Percentiles rank a stretch among this genome's conserved stretches.
phyloP scores from a whole-genome alignment of 495 filamentous ascomycete genomes.

The Aspergillus cristatus region DNA sequence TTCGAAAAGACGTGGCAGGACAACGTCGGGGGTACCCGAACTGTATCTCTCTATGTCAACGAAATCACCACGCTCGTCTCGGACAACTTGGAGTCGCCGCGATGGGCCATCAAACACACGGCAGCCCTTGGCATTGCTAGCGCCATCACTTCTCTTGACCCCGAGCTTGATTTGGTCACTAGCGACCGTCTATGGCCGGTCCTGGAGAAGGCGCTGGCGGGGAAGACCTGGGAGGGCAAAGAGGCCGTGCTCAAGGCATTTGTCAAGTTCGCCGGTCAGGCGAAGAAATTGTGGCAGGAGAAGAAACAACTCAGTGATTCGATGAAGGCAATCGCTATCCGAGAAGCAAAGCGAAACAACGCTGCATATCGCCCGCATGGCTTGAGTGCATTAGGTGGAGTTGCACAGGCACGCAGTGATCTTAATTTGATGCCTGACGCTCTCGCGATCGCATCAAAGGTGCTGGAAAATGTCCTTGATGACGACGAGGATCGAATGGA shows the following conservation, averaged over 20 bases:
- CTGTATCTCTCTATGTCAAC: conserved; percentile 69
- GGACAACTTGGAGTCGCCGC: conserved; percentile 59
- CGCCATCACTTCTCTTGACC: conserved; percentile 51
- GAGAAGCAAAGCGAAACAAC: conserved; percentile 90
- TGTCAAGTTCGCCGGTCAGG: conserved; percentile 60
- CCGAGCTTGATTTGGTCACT: conserved; percentile 46
- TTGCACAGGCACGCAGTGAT: conserved; percentile 52
- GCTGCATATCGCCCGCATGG: conserved; percentile 67
- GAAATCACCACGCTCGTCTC: conserved; percentile 68
- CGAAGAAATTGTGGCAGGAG: conserved; percentile 46
- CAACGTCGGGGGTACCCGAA: conserved; percentile 74
- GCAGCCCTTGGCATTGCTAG: conserved; percentile 72
- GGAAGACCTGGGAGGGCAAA: conserved; percentile 92
- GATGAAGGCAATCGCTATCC: conserved; percentile 58
- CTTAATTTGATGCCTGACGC: conserved; percentile 61
- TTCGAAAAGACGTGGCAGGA: conserved; percentile 83
- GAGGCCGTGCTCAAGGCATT: conserved; percentile 83
- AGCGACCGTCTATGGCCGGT: conserved; percentile 67
- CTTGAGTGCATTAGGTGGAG: conserved; percentile 60
- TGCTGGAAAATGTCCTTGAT: conserved; percentile 46
- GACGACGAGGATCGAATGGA: conserved; percentile 63
- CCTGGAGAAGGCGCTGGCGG: conserved; percentile 65
- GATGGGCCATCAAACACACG: conserved; percentile 85
- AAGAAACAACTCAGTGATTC: conserved; percentile 37
- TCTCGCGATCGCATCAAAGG: conserved; percentile 48